These are phyloP conservation scores for Aureobasidium sp. DNA, from an alignment of 2,329 filamentous ascomycete genomes.

Conservation along the genomic window DNA sequence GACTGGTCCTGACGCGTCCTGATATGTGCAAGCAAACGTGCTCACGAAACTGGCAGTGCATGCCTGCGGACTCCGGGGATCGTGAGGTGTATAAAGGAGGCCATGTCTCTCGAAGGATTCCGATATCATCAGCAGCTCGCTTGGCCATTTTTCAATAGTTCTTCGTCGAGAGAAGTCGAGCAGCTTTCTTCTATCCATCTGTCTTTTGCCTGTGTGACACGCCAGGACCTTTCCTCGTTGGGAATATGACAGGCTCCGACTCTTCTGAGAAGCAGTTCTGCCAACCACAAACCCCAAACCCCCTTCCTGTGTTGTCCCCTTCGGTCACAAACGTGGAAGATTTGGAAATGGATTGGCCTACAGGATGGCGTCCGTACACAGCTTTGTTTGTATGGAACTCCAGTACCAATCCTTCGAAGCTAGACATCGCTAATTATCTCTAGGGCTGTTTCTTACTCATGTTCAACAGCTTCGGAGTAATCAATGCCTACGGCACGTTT, in stretches of 20 bases:
- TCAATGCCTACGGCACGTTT: slow-evolving; percentile 44
- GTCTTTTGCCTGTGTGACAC: neutral
- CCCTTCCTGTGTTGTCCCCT: neutral
- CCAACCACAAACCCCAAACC: neutral
- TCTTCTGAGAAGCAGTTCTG: neutral
- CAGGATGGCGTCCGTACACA: slow-evolving; percentile 35
- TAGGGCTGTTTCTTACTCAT: slow-evolving; percentile 42
- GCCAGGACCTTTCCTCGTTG: neutral
- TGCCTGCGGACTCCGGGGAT: neutral
- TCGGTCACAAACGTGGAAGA: neutral
- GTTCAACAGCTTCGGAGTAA: slow-evolving; percentile 41
- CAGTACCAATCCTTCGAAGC: no score
- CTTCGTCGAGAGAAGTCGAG: neutral
- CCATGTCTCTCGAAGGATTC: neutral
- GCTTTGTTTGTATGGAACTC: slow-evolving; percentile 25
- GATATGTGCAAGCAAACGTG: neutral
- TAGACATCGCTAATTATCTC: neutral
- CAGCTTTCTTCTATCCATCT: neutral
- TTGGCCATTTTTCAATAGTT: neutral
- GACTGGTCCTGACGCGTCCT: slow-evolving; percentile 8
- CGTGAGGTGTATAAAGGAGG: neutral
- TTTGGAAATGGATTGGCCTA: slow-evolving; percentile 35
- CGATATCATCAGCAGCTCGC: neutral
- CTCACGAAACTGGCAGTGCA: neutral
- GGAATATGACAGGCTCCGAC: neutral